Base-by-base conservation (phyloP, 306 rosid genomes). In the Boehmeria nivea region DNA sequence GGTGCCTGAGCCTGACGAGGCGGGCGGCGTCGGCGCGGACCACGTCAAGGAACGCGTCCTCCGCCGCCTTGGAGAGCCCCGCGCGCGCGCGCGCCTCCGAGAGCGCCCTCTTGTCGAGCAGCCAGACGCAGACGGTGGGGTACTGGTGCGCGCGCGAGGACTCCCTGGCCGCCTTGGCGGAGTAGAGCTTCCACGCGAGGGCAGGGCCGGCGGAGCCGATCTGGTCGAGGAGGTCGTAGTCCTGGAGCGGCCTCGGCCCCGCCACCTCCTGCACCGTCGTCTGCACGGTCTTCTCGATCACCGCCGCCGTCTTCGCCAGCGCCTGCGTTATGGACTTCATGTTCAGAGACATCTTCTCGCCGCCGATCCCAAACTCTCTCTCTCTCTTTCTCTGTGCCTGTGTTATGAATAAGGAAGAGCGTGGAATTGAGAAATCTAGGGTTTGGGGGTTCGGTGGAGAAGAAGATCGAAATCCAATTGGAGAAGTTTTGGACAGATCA, bases 251-350 rank as follows among this genome's bases (percentile, higher is more conserved):
- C 66, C 57, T 91, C 18, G 99, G 99, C 10, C 99, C 99, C n/a
- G 99, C 82, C 8, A 91, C 99, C 36, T 91, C 99, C 58, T 91
- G 99, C 18, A 91, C 98, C 47, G 98, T 91, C 42, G 93, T 91
- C 57, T 81, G 89, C 0, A 91, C 99, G 16, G 56, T 85, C 64
- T 87, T 91, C 65, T 91, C 99, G 42, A 91, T 91, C 0, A 87
- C 96, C 43, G 99, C 96, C 0, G 96, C 93, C 67, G 99, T 83
- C 74, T 91, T 91, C 46, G 99, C 99, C n/a, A 87, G 39, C 40
- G 96, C 99, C 77, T 91, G 99, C 54, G 94, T 85, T 59, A 91
- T 85, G 76, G 93, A 78, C 78, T 91, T 91, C 94, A 91, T 91
- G 70, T 91, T 91, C 52, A 91, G 67, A 43, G 98, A 81, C 98